These are phyloP conservation scores for Penicillium capsulatum DNA, from an alignment of 2,329 filamentous ascomycete genomes.

Conservation along the genomic window DNA sequence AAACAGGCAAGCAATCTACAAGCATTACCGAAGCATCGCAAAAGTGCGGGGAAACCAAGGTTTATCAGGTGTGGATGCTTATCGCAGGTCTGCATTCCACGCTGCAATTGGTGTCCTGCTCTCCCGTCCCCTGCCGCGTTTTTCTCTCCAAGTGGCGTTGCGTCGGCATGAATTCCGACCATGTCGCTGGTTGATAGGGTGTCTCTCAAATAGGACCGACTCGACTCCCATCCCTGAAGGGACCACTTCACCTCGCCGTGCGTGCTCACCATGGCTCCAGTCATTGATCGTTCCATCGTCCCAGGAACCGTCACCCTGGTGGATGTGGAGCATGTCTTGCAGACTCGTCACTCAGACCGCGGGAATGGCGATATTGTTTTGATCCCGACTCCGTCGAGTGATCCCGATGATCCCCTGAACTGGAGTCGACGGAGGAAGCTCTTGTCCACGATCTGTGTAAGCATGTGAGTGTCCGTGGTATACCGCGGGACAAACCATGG, in stretches of 20 bases:
- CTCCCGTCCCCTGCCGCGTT: not conserved
- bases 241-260: not conserved
- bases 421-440: conserved; percentile 44
- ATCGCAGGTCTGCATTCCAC: conserved; percentile 9
- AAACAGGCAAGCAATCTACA: too few relatives aligned
- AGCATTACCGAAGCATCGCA: conserved; percentile 29
- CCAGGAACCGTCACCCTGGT: conserved; percentile 46
- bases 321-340: conserved; percentile 37
- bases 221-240: too few relatives aligned
- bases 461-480: conserved; percentile 37
- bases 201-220: too few relatives aligned
- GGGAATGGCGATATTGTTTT: conserved; percentile 40
- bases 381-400: conserved; percentile 42
- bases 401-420: conserved; percentile 48
- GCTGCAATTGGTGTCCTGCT: conserved; percentile 2
- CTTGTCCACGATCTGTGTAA: conserved; percentile 42
- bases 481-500: too few relatives aligned
- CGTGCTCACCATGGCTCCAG: conserved; percentile 22
- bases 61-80: conserved; percentile 1
- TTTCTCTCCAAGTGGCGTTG: not conserved
- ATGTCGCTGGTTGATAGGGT: too few relatives aligned
- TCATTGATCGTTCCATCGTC: conserved; percentile 28
- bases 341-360: conserved; percentile 28
- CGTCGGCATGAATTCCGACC: not conserved
- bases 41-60: conserved; percentile 31